Evolutionary conservation across 805 yeast species (phyloP).

Genomic region (Diddensiella santjacobensis): DNA sequence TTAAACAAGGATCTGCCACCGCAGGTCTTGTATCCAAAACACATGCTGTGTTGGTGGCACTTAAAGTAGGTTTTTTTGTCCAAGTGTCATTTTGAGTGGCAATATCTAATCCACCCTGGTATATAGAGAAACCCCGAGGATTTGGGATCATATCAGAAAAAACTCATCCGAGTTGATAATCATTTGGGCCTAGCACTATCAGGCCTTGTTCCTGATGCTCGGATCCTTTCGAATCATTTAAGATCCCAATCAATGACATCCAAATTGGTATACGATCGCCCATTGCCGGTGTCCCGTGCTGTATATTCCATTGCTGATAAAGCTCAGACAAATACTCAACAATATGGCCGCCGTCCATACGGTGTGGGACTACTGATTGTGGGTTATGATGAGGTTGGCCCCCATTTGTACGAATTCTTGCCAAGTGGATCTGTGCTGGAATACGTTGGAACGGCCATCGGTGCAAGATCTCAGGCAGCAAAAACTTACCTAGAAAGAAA

Average conservation of each 20-base stretch:
- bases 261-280: conserved; percentile 78
- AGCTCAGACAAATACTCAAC: conserved; percentile 95
- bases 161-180: conserved; percentile 83
- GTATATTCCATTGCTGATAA: conserved; percentile 87
- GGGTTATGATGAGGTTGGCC: conserved; percentile 91
- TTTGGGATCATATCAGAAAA: conserved; percentile 93
- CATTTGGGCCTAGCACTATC: conserved; percentile 95
- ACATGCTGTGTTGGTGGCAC: conserved; percentile 87
- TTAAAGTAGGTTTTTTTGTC: conserved; percentile 45
- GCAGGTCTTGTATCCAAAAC: conserved; percentile 86
- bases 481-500: conserved; percentile 91
- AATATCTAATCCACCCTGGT: conserved; percentile 32
- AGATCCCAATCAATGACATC: conserved; percentile 90
- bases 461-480: conserved; percentile 98
- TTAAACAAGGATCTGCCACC: conserved; percentile 96
- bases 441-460: conserved; percentile 90
- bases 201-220: conserved; percentile 97
- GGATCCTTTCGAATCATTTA: conserved; percentile 83
- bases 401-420: conserved; percentile 90
- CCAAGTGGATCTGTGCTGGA: conserved; percentile 94
- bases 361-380: conserved; percentile 92
- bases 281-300: conserved; percentile 77
- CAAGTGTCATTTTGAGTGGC: conserved; percentile 28
- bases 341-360: conserved; percentile 94
- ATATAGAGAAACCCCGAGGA: conserved; percentile 85